Base-by-base conservation (phyloP, 139 green algal genomes). In the Ettlia oleoabundans region DNA sequence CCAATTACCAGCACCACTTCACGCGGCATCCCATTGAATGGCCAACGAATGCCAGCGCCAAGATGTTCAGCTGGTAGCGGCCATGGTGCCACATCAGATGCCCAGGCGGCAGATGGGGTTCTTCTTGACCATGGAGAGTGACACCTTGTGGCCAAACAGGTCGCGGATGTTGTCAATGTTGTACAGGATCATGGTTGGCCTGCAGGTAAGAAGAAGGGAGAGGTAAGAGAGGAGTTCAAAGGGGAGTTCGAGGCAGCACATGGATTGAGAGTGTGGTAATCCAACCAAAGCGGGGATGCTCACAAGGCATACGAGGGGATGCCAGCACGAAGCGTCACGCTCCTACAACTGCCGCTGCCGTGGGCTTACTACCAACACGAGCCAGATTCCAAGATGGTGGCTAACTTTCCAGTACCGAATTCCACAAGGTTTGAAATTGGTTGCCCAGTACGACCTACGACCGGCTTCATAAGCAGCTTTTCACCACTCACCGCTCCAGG, bases 161-260 rank as follows among this genome's bases (percentile, higher is more conserved):
- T 99, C 97, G 5, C 97, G 89, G 76, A 99, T 99, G 91, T 99
- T 99, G 88, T 98, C 95, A 61, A 99, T 98, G 83, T 93, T 92
- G 85, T 99, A 99, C 81, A 99, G 84, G 42, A 99, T 99, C 97
- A 99, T 99, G 38, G 97, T 99, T 35, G 97, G 97, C 51, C 93
- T 88, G 78, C 73, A 71, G 41, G 22, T 41, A 66, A 58, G 47
- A 58, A 15, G 47, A 58, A 15, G 47, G 47, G 47, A 24, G 47
- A 10, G 15, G 47, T 58, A 15, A 15, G 47, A 58, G 47, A 58
- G 47, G 47, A 58, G 47, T n/a, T n/a, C n/a, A 15, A 15, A 58
- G 15, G 47, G 47, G 47, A 24, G 47, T 58, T 10, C 13, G 47
- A 58, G 47, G 47, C 13, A 24, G 47, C 47, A 58, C n/a, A n/a